A percentile compares a stretch with the other conserved stretches of the same genome.
Conservation (phyloP, 1,284 basidiomycete species). For the Irpex sp. region DNA sequence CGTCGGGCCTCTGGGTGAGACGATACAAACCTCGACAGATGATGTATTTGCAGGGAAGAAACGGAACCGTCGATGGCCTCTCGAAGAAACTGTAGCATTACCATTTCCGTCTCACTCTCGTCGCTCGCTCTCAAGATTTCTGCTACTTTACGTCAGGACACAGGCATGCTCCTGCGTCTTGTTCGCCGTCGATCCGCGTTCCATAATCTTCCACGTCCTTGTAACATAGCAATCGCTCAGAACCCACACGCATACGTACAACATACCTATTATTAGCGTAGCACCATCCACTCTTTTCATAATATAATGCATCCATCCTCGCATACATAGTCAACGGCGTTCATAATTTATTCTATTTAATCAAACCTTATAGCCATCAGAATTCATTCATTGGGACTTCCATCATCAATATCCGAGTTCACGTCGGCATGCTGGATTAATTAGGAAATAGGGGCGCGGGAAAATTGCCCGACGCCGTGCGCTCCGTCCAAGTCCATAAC, state of each 20-base stretch:
- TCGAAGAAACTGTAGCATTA: neutral
- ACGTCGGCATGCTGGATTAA: neutral
- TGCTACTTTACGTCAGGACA: neutral
- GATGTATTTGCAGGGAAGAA: neutral
- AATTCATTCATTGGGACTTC: neutral
- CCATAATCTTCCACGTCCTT: neutral
- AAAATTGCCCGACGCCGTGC: neutral
- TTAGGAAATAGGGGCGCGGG: neutral
- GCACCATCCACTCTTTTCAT: neutral
- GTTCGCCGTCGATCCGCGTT: neutral
- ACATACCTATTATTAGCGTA: neutral
- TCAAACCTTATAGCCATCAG: neutral
- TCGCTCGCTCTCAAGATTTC: neutral
- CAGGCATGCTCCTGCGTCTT: neutral
- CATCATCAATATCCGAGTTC: neutral
- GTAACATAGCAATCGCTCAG: neutral
- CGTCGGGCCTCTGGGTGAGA: neutral
- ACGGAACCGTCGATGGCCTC: neutral
- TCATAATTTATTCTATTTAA: neutral
- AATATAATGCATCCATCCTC: neutral
- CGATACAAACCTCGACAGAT: constrained; percentile 6
- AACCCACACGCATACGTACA: neutral
- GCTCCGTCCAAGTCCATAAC: neutral
- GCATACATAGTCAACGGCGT: neutral
- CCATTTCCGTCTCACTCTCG: neutral